Evolutionary conservation across 2,329 filamentous ascomycete species (phyloP).

Genomic region (Diplodia mutila): DNA sequence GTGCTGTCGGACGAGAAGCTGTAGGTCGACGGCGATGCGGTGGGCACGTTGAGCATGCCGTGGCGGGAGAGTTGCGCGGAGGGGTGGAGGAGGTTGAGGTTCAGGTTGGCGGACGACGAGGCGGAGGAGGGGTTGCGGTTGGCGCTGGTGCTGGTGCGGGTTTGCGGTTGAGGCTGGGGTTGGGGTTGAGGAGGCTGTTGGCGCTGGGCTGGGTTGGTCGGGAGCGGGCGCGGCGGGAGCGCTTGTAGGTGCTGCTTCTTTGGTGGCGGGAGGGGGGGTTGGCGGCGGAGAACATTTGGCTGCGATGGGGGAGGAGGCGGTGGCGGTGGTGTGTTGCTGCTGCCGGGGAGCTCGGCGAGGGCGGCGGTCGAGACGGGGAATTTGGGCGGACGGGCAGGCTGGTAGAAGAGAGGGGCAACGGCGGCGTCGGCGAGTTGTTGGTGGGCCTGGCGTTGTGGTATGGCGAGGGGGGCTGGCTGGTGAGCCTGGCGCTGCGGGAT

Average conservation of each 20-base stretch:
- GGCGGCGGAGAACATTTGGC: constrained; percentile 18
- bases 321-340: not conserved
- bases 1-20: constrained; percentile 52
- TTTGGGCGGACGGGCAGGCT: constrained; percentile 31
- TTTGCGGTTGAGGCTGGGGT: constrained; percentile 26
- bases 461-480: not conserved
- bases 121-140: constrained; percentile 18
- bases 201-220: constrained; percentile 16
- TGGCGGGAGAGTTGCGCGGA: constrained; percentile 40
- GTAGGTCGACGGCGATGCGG: constrained; percentile 45
- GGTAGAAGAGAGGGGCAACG: not conserved
- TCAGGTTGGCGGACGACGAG: constrained; percentile 3
- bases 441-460: not conserved
- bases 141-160: constrained; percentile 5
- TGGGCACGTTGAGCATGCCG: not conserved
- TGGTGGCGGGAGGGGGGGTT: constrained; percentile 22
- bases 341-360: constrained; percentile 22
- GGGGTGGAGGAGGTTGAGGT: constrained; percentile 19
- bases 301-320: not conserved
- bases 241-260: not conserved
- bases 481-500: not conserved
- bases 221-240: constrained; percentile 24
- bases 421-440: not conserved
- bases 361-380: constrained; percentile 20
- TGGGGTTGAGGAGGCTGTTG: constrained; percentile 15